Evolutionary conservation across 2,329 filamentous ascomycete species (phyloP).

Genomic region (Aschersonia sp.): DNA sequence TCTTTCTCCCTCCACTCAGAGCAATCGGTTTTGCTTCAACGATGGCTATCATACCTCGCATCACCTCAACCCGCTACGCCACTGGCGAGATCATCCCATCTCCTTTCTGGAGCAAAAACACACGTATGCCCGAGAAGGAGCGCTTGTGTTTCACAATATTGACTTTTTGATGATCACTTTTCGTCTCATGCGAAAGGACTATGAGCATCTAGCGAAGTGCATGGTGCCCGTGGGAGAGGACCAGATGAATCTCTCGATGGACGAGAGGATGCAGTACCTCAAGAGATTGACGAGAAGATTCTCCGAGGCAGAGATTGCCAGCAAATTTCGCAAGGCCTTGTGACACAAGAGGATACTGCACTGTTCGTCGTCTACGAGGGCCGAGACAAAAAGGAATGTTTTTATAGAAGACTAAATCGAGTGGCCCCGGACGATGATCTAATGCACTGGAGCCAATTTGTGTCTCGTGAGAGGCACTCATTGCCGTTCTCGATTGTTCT

Average conservation of each 20-base stretch:
- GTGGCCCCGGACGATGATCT: too few relatives aligned
- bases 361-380: too few relatives aligned
- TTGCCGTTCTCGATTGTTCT: too few relatives aligned
- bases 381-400: too few relatives aligned
- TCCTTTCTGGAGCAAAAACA: conserved; percentile 58
- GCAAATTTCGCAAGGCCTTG: conserved; percentile 29
- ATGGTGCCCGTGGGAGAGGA: conserved; percentile 56
- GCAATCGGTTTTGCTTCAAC: conserved; percentile 71
- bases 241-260: conserved; percentile 51
- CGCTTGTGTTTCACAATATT: conserved; percentile 67
- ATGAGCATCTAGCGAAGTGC: conserved; percentile 51
- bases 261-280: conserved; percentile 49
- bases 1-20: conserved; percentile 27
- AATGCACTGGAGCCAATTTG: too few relatives aligned
- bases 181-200: conserved; percentile 55
- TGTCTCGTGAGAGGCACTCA: too few relatives aligned
- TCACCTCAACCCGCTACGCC: conserved; percentile 61
- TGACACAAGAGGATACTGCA: background rate
- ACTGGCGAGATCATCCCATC: conserved; percentile 69
- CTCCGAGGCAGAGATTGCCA: conserved; percentile 45
- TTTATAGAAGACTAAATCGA: too few relatives aligned
- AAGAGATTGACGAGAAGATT: conserved; percentile 51
- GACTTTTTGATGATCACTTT: conserved; percentile 68
- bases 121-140: conserved; percentile 49
- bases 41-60: conserved; percentile 74